A percentile compares a stretch with the other conserved stretches of the same genome.
phyloP scores from a whole-genome alignment of 495 filamentous ascomycete genomes.

The Neurospora sublineolata region DNA sequence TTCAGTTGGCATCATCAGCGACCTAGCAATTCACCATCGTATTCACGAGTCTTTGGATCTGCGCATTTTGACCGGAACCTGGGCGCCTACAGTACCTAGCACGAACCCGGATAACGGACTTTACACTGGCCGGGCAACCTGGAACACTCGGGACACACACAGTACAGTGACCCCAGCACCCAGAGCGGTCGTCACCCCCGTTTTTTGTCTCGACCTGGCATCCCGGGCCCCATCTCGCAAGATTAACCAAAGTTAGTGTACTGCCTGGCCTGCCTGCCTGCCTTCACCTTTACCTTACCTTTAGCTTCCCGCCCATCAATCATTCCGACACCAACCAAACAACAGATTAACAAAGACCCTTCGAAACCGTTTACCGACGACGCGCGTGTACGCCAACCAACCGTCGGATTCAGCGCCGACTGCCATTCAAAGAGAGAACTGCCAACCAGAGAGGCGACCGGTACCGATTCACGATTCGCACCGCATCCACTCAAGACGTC shows the following conservation, averaged over 20 bases:
- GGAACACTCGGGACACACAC: neutral
- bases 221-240: neutral
- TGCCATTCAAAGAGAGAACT: neutral
- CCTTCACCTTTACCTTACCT: neutral
- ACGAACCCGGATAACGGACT: neutral
- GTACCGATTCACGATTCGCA: neutral
- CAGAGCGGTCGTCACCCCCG: neutral
- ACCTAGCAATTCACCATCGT: neutral
- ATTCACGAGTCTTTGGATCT: neutral
- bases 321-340: neutral
- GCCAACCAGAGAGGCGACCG: neutral
- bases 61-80: neutral
- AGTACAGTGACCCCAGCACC: neutral
- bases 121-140: neutral
- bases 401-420: neutral
- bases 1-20: neutral
- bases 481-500: neutral
- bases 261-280: neutral
- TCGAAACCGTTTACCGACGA: neutral
- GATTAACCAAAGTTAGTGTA: neutral
- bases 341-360: too few species aligned
- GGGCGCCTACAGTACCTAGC: neutral
- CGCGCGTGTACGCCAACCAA: neutral
- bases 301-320: neutral
- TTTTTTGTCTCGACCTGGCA: neutral